Evolutionary conservation across 1,284 basidiomycete species (phyloP).

Genomic region (Moniliophthora roreri): DNA sequence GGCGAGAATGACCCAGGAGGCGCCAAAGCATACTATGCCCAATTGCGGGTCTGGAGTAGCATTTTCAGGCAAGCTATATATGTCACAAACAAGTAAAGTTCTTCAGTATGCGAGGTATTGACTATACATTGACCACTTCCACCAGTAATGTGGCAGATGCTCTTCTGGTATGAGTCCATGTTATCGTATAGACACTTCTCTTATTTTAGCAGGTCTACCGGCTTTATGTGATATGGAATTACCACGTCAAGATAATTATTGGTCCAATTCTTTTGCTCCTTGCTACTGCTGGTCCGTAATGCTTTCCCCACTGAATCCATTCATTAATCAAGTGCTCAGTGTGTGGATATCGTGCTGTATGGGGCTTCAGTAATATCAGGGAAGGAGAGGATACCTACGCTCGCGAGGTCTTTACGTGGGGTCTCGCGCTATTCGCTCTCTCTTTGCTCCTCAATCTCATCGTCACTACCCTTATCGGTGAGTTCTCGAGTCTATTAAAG

Average conservation of each 20-base stretch:
- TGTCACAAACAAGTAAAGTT: not conserved
- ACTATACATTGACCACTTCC: no score
- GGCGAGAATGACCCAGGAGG: not conserved
- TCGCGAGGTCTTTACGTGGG: not conserved
- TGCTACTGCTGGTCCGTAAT: not conserved
- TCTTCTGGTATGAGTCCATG: not conserved
- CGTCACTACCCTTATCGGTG: constrained; percentile 1
- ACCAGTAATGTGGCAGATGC: not conserved
- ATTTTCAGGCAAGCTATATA: not conserved
- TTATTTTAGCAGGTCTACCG: not conserved
- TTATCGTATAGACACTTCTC: not conserved
- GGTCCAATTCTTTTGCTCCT: not conserved
- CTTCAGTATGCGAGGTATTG: not conserved
- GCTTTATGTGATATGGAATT: constrained; percentile 1
- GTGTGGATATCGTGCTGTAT: not conserved
- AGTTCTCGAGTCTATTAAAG: no score
- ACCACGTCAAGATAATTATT: not conserved
- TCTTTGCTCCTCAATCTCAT: not conserved
- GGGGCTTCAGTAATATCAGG: not conserved
- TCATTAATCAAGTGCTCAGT: not conserved
- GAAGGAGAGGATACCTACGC: not conserved
- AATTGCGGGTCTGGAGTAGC: not conserved
- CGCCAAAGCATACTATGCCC: not conserved
- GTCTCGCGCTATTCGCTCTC: not conserved
- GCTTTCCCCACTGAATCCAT: not conserved